These are phyloP conservation scores for Diaporthe sp. DNA, from an alignment of 2,329 filamentous ascomycete species.

Conservation along the genomic window DNA sequence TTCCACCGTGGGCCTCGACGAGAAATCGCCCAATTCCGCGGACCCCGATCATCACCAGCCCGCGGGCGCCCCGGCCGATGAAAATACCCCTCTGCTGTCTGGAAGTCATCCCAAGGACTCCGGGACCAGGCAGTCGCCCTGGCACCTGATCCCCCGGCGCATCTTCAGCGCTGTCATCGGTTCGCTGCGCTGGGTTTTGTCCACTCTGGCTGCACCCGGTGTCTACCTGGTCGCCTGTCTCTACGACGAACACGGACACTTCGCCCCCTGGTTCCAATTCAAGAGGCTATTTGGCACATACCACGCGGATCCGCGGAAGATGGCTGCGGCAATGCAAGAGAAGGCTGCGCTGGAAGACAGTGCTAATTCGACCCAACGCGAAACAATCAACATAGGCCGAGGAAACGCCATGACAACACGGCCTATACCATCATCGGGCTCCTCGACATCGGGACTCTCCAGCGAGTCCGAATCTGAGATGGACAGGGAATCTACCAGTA, in stretches of 20 bases:
- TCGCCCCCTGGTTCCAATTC: slow-evolving; percentile 82
- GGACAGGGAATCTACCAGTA: slow-evolving; percentile 50
- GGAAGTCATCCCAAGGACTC: slow-evolving; percentile 50
- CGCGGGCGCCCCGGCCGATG: slow-evolving; percentile 58
- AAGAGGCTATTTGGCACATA: slow-evolving; percentile 71
- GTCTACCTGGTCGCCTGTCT: slow-evolving; percentile 87
- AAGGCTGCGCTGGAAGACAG: slow-evolving; percentile 50
- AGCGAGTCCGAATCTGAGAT: slow-evolving; percentile 80
- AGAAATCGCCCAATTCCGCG: slow-evolving; percentile 51
- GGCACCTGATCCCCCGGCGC: slow-evolving; percentile 74
- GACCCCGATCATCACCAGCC: slow-evolving; percentile 54
- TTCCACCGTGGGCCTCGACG: slow-evolving; percentile 45
- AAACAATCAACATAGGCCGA: slow-evolving; percentile 43
- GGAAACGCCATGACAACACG: slow-evolving; percentile 42
- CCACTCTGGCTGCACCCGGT: slow-evolving; percentile 83
- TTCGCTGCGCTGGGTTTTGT: slow-evolving; percentile 83
- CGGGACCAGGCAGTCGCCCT: slow-evolving; percentile 58
- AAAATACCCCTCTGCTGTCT: slow-evolving; percentile 78
- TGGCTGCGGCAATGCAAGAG: slow-evolving; percentile 57
- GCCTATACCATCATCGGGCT: slow-evolving; percentile 57
- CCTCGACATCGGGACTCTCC: slow-evolving; percentile 74
- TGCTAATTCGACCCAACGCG: slow-evolving; percentile 43
- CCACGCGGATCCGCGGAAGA: slow-evolving; percentile 60
- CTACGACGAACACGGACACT: slow-evolving; percentile 83
- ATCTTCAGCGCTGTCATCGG: slow-evolving; percentile 80